Conservation (phyloP, 345 rosid species). For the Boechera divaricarpa region DNA sequence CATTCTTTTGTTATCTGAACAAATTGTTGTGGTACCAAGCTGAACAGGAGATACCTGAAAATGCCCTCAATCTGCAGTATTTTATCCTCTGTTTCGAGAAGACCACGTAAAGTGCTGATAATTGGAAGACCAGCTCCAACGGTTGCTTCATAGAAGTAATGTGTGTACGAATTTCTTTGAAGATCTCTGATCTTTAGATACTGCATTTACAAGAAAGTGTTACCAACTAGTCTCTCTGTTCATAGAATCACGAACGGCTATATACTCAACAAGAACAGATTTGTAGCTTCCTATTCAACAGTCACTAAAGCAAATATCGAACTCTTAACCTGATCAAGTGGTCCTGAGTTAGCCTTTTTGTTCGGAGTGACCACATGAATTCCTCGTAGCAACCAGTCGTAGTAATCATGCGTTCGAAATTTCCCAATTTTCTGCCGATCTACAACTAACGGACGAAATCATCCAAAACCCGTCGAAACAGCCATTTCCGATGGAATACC, state of each 20-base stretch:
- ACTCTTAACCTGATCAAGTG: conserved; percentile 77
- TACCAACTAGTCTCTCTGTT: conserved; percentile 18
- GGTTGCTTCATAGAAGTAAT: conserved; percentile 99
- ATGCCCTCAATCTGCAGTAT: conserved; percentile 91
- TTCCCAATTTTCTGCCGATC: no score
- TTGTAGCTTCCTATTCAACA: conserved; percentile 15
- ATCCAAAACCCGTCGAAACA: no score
- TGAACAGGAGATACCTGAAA: conserved; percentile 63
- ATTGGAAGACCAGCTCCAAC: conserved; percentile 99
- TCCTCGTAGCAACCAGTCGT: conserved; percentile 80
- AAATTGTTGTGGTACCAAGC: not conserved
- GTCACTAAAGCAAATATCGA: not conserved
- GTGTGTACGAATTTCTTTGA: conserved; percentile 94
- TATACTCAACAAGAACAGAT: conserved; percentile 12
- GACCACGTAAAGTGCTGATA: conserved; percentile 92
- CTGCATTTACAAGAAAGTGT: conserved; percentile 50
- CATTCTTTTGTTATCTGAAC: not conserved
- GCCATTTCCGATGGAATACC: no score
- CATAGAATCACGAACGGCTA: conserved; percentile 7
- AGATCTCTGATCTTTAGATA: conserved; percentile 87
- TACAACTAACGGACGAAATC: no score
- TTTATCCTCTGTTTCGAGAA: conserved; percentile 97
- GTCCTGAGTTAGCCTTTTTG: conserved; percentile 95
- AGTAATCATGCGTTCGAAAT: conserved; percentile 39
- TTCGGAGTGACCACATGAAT: conserved; percentile 93